Percentiles rank a stretch among this genome's conserved stretches.
Conservation (phyloP, 1,139 yeast species). For the Candida albicans region DNA sequence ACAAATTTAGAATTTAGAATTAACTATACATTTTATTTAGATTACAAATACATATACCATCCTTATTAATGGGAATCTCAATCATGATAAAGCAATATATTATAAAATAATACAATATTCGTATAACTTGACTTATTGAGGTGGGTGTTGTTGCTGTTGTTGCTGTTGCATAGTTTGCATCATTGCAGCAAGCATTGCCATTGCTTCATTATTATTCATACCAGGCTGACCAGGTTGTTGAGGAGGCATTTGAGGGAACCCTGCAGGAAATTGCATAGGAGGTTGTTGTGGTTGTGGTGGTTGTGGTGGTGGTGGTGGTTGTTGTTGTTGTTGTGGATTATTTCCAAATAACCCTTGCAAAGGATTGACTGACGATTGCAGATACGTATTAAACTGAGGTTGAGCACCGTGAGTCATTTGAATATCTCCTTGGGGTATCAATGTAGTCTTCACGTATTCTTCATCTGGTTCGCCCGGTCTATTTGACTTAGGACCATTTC, state of each 20-base stretch:
- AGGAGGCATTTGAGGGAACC: conserved; percentile 15
- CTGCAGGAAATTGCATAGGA: conserved; percentile 12
- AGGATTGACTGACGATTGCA: conserved; percentile 47
- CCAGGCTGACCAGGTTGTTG: background rate
- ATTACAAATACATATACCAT: too few species aligned
- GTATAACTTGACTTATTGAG: background rate
- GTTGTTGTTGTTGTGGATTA: conserved; percentile 7
- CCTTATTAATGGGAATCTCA: too few species aligned
- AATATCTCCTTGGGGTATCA: conserved; percentile 23
- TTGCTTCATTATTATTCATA: conserved; percentile 8
- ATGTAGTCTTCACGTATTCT: conserved; percentile 41
- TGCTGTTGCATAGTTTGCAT: conserved; percentile 21
- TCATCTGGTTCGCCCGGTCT: conserved; percentile 61
- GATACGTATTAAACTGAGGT: conserved; percentile 37
- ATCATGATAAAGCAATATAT: too few species aligned
- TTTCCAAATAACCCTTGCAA: conserved; percentile 50
- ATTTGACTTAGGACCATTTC: conserved; percentile 82
- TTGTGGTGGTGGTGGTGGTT: conserved; percentile 16
- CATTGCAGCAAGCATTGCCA: conserved; percentile 9
- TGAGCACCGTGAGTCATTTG: conserved; percentile 30
- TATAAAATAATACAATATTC: too few species aligned
- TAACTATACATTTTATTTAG: conserved; percentile 1
- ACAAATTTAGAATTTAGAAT: background rate
- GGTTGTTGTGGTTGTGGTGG: conserved; percentile 13
- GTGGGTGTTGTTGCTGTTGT: conserved; percentile 10